phyloP scores from a whole-genome alignment of 306 rosid genomes.

The Sechiopsis laciniata region DNA sequence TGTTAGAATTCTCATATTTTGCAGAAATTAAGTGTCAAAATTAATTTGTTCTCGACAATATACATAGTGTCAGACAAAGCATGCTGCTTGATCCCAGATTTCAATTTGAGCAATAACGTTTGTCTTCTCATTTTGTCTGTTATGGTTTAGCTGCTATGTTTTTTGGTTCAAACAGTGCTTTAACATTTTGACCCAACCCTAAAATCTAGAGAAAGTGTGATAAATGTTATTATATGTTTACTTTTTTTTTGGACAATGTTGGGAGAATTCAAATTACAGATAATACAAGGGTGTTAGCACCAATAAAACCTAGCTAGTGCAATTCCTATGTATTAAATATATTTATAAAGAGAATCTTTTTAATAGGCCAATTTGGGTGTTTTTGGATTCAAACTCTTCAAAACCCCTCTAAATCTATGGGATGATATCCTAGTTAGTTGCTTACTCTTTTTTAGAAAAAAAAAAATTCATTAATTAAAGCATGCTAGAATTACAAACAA shows the following conservation, averaged over 20 bases:
- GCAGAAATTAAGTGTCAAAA: neutral
- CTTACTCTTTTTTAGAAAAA: too few species aligned
- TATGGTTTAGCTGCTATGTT: constrained; percentile 2
- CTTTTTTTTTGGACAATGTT: neutral
- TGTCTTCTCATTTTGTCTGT: constrained; percentile 11
- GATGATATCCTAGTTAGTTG: too few species aligned
- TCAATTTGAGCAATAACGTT: neutral
- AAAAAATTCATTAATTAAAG: too few species aligned
- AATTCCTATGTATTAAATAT: neutral
- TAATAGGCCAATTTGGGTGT: neutral
- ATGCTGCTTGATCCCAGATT: constrained; percentile 20
- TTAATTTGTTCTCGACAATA: neutral
- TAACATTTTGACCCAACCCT: neutral
- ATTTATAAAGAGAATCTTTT: neutral
- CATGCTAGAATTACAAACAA: too few species aligned
- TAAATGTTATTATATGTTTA: neutral
- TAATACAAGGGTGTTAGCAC: too few species aligned
- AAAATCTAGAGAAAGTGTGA: neutral
- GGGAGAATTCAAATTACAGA: neutral
- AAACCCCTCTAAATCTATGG: too few species aligned
- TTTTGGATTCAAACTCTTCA: neutral
- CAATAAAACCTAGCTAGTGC: too few species aligned
- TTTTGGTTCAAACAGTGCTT: constrained; percentile 15
- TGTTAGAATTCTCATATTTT: neutral
- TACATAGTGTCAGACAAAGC: constrained; percentile 17